A percentile compares a stretch with the other conserved stretches of the same genome.
Evolutionary conservation across 2,329 filamentous ascomycete genomes (phyloP).

Genomic region (Ophiostoma triangulosporum): DNA sequence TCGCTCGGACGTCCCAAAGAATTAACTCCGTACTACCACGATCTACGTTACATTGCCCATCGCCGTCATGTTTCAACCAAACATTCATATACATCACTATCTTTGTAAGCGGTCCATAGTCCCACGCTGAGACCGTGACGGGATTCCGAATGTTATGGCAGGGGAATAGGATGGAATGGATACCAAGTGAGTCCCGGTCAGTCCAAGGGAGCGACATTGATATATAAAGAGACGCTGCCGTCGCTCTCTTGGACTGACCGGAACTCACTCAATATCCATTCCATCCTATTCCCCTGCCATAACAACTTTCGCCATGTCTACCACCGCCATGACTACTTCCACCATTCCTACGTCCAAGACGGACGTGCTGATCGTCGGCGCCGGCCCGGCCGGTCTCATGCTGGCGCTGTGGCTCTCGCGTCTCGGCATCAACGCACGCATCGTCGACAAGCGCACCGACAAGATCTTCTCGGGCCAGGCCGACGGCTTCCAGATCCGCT

Average conservation of each 20-base stretch:
- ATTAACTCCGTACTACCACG: too few relatives aligned
- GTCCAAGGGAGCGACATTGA: too few relatives aligned
- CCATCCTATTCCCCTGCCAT: too few relatives aligned
- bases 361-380: constrained; percentile 13
- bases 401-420: constrained; percentile 29
- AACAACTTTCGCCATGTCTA: not conserved
- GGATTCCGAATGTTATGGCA: too few relatives aligned
- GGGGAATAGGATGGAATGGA: too few relatives aligned
- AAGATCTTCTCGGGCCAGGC: constrained; percentile 30
- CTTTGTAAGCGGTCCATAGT: too few relatives aligned
- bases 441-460: constrained; percentile 30
- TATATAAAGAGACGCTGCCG: too few relatives aligned
- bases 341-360: constrained; percentile 3
- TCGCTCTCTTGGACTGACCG: too few relatives aligned
- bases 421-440: constrained; percentile 27
- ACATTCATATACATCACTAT: too few relatives aligned
- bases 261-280: too few relatives aligned
- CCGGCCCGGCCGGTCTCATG: constrained; percentile 23
- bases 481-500: constrained; percentile 43
- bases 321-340: not conserved
- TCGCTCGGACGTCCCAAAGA: not conserved
- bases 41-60: not conserved
- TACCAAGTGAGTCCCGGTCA: too few relatives aligned
- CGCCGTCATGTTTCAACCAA: not conserved
- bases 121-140: too few relatives aligned